Conservation (phyloP, 805 yeast genomes). For the Myxozyma monticola region DNA sequence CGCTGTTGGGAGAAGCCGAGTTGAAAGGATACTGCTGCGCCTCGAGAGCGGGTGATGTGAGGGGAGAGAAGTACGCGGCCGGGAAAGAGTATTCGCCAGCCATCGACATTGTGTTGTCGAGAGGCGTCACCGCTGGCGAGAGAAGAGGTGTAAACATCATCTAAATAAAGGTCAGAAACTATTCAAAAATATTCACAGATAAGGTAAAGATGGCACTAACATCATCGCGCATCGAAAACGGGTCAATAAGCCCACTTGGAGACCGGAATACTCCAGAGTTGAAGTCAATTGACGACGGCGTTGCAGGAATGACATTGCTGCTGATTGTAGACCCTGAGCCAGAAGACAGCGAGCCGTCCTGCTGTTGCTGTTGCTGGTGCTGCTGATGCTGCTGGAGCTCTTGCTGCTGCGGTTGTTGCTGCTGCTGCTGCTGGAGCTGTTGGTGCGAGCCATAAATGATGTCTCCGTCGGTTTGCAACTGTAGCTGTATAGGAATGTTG, state of each 20-base stretch:
- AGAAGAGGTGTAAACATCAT: constrained; percentile 65
- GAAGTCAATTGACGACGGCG: constrained; percentile 28
- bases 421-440: constrained; percentile 3
- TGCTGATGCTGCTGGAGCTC: constrained; percentile 7
- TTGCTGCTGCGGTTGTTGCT: neutral
- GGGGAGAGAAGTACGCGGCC: constrained; percentile 27
- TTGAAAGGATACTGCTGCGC: constrained; percentile 24
- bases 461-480: neutral
- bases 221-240: constrained; percentile 16
- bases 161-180: neutral
- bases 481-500: too few species aligned
- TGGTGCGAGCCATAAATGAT: neutral
- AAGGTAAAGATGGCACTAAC: neutral
- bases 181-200: too few species aligned
- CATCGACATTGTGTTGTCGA: constrained; percentile 40
- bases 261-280: constrained; percentile 13
- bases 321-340: constrained; percentile 3
- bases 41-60: constrained; percentile 33
- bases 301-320: constrained; percentile 22
- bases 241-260: constrained; percentile 23
- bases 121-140: constrained; percentile 73
- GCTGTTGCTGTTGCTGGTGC: constrained; percentile 1
- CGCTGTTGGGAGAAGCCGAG: constrained; percentile 4
- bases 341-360: neutral
- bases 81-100: constrained; percentile 15